Conservation (phyloP, 2,329 filamentous ascomycete genomes). For the Teratosphaeria destructans region DNA sequence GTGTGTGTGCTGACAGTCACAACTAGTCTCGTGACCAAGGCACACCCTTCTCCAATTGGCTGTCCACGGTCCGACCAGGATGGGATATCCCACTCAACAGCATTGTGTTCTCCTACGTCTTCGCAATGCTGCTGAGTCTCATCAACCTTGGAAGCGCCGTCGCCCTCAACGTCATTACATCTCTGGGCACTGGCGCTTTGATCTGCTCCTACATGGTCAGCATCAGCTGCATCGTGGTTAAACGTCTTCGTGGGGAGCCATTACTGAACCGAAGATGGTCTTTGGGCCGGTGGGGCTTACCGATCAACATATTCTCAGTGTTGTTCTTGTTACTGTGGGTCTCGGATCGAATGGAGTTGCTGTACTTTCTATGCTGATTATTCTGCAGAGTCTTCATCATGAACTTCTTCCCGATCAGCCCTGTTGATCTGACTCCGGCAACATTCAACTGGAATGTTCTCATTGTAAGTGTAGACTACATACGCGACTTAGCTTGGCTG, state of each 20-base stretch:
- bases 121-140: slow-evolving; percentile 21
- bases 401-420: slow-evolving; percentile 35
- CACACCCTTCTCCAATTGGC: slow-evolving; percentile 8
- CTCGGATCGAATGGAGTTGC: no score
- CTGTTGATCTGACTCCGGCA: slow-evolving; percentile 23
- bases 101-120: slow-evolving; percentile 12
- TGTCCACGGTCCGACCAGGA: slow-evolving; percentile 9
- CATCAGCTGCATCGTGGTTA: slow-evolving; percentile 27
- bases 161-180: slow-evolving; percentile 33
- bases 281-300: slow-evolving; percentile 29
- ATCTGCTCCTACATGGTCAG: slow-evolving; percentile 31
- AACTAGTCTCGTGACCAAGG: slow-evolving; percentile 1
- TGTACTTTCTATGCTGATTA: not conserved
- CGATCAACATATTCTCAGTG: slow-evolving; percentile 27
- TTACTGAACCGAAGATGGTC: slow-evolving; percentile 29
- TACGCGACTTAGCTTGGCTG: not conserved
- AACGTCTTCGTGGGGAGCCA: slow-evolving; percentile 24
- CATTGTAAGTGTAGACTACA: slow-evolving; percentile 11
- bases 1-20: slow-evolving; percentile 10
- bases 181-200: slow-evolving; percentile 28
- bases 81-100: slow-evolving; percentile 18
- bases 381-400: slow-evolving; percentile 32
- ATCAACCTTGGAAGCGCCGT: slow-evolving; percentile 30
- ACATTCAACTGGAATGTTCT: slow-evolving; percentile 37
- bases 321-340: slow-evolving; percentile 32